Base-by-base conservation (phyloP, 2,329 filamentous ascomycete species). In the Talaromyces sp. region DNA sequence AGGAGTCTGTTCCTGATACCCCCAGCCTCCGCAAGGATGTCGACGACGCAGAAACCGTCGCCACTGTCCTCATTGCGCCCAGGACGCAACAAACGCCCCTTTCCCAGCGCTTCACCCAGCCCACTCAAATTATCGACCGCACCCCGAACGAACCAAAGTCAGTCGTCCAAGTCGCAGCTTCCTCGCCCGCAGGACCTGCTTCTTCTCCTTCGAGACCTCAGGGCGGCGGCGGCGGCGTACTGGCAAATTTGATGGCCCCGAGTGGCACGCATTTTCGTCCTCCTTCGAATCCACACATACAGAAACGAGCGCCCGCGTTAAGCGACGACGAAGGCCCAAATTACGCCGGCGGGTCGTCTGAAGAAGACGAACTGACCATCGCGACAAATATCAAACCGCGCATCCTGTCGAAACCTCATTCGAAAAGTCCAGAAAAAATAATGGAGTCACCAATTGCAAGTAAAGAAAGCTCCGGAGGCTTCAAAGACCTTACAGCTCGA, bases 131-230 rank as follows among this genome's bases (percentile, higher is more conserved):
- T 37, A 74, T 88, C 28, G 77, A 80, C 16, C 74, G 75, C 56
- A 75, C 78, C 42, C 73, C 76, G 54, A 72, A 72, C 55, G 68
- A 70, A 1, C 70, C 67, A 63, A 65, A 70, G 61, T 73, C 81
- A 40, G 72, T 83, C 58, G 80, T 97, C 62, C 93, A 96, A 74
- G 93, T 97, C 2, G 88, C 89, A 33, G 91, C 91, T n/a, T 97
- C 93, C 2, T 97, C 93, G 0, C 93, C 92, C 1, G 82, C 88
- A 63, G 83, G 84, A 64, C 75, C 79, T n/a, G 73, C 77, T 14
- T 71, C 74, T 25, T 74, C 79, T 39, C 74, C 77, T n/a, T 73
- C 76, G 39, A 73, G 72, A 60, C 71, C 68, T 68, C 69, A 48
- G 21, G 6, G 71, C 68, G 72, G 73, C 69, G 6, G 71, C 68